Evolutionary conservation across 345 rosid species (phyloP).

Genomic region (Eucalyptus cladocalyx): DNA sequence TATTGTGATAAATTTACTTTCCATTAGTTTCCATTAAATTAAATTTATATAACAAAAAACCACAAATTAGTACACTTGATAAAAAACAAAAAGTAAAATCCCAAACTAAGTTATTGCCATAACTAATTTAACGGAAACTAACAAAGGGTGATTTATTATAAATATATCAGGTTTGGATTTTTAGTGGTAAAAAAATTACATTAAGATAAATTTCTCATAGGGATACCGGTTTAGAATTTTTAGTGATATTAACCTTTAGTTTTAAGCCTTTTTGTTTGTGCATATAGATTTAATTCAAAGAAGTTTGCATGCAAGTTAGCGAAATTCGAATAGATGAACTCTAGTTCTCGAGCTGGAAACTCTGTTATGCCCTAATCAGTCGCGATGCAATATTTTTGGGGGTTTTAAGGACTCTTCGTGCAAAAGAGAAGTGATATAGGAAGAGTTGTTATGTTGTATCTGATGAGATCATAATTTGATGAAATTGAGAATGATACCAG

Average conservation of each 20-base stretch:
- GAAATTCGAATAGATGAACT: not conserved
- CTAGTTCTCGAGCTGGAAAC: not conserved
- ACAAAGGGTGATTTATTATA: fast-evolving
- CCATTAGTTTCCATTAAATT: fast-evolving
- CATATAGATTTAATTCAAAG: not conserved
- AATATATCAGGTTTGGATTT: fast-evolving
- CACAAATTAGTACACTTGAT: fast-evolving
- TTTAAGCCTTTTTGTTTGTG: not conserved
- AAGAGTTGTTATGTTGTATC: not conserved
- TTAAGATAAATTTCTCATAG: fast-evolving
- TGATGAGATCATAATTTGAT: not conserved
- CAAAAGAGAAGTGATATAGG: not conserved
- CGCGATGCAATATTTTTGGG: fast-evolving
- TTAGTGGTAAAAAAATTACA: fast-evolving
- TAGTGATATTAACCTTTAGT: fast-evolving
- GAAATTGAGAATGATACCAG: not conserved
- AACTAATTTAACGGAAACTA: fast-evolving
- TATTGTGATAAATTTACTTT: fast-evolving
- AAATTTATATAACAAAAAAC: fast-evolving
- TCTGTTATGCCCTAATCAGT: not conserved
- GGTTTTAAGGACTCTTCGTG: not conserved
- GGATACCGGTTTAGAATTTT: fast-evolving
- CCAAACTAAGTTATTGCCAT: fast-evolving
- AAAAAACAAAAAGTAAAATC: fast-evolving
- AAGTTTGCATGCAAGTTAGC: fast-evolving